Evolutionary conservation across 202 grass and related monocot genomes (phyloP).

Genomic region (Saccharum hybrid): DNA sequence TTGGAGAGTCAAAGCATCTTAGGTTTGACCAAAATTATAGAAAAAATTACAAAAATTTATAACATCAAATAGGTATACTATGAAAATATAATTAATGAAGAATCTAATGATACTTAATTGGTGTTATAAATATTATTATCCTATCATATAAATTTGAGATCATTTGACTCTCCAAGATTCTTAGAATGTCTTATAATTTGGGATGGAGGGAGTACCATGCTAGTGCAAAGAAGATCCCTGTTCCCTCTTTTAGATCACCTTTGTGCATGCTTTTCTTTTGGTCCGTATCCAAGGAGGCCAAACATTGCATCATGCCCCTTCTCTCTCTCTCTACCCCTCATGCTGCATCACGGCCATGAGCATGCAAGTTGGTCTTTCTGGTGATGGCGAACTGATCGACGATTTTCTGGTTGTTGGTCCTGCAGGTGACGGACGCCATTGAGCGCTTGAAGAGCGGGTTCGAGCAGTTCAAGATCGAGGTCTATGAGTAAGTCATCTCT

Average conservation of each 20-base stretch:
- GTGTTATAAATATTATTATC: no score
- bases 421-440: conserved; percentile 59
- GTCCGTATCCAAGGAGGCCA: not conserved
- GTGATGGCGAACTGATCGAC: not conserved
- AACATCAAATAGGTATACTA: no score
- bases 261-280: conserved; percentile 30
- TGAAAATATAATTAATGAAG: no score
- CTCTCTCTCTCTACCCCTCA: not conserved
- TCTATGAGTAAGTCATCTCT: conserved; percentile 63
- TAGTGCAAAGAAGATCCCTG: conserved; percentile 27
- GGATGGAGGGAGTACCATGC: not conserved
- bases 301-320: not conserved
- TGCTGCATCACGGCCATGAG: not conserved
- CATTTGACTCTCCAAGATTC: no score
- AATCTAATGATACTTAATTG: no score
- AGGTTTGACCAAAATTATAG: no score
- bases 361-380: not conserved
- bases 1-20: no score
- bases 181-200: no score
- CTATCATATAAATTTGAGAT: no score
- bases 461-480: conserved; percentile 67
- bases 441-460: conserved; percentile 75
- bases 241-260: conserved; percentile 32
- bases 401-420: not conserved
- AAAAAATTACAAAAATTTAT: no score